These are phyloP conservation scores for Crithidia sp. DNA, from an alignment of 208 protist species.

Conservation along the genomic window DNA sequence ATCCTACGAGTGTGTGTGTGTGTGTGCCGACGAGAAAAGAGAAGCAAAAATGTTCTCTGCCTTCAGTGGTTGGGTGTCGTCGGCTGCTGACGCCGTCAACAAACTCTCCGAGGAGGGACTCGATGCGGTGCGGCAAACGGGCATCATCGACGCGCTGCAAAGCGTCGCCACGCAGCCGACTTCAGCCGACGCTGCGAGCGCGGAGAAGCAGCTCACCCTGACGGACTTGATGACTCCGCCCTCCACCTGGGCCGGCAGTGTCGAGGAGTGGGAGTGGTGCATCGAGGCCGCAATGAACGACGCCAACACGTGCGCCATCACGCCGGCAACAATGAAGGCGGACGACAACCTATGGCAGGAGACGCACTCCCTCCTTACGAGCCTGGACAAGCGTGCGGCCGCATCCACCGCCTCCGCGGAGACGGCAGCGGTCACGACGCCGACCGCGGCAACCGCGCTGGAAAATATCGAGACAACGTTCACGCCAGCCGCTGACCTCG, in stretches of 20 bases:
- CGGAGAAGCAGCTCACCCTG: conserved; percentile 3
- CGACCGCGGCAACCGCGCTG: background rate
- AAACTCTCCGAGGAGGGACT: conserved; percentile 45
- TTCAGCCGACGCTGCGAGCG: background rate
- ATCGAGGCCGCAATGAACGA: conserved; percentile 41
- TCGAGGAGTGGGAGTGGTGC: conserved; percentile 53
- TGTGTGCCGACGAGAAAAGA: conserved; percentile 8
- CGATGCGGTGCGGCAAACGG: conserved; percentile 41
- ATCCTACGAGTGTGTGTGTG: background rate
- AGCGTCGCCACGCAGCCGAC: background rate
- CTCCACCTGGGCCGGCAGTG: conserved; percentile 33
- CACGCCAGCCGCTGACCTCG: conserved; percentile 38
- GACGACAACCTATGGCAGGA: conserved; percentile 29
- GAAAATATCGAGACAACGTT: background rate
- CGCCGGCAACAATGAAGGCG: conserved; percentile 19
- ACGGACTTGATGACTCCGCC: conserved; percentile 34
- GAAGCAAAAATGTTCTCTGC: conserved; percentile 48
- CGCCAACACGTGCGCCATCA: conserved; percentile 46
- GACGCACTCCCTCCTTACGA: conserved; percentile 3
- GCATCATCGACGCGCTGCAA: conserved; percentile 47
- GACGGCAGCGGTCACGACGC: background rate
- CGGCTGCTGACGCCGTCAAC: conserved; percentile 44
- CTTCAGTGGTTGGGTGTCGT: conserved; percentile 39
- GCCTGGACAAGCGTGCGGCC: background rate
- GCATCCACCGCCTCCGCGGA: background rate